phyloP scores from a whole-genome alignment of 78 protist species.

The Capsaspora owczarzaki region DNA sequence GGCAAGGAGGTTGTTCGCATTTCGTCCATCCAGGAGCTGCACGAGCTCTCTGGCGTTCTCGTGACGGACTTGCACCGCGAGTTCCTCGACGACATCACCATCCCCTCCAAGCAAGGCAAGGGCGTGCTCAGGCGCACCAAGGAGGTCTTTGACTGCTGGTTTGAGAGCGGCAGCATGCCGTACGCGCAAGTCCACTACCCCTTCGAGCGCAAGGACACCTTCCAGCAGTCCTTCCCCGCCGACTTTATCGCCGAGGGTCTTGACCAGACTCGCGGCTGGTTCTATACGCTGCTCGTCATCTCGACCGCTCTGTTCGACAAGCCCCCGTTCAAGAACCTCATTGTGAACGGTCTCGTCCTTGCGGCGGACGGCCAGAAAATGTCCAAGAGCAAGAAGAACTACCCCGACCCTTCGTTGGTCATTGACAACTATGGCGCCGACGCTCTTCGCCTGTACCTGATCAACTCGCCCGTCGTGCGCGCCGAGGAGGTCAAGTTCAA shows the following conservation, averaged over 20 bases:
- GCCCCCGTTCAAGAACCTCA: constrained; percentile 95
- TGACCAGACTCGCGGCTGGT: constrained; percentile 94
- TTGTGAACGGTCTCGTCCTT: constrained; percentile 88
- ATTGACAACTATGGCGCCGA: constrained; percentile 93
- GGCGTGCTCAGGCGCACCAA: constrained; percentile 68
- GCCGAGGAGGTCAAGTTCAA: constrained; percentile 80
- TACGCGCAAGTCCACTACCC: constrained; percentile 99
- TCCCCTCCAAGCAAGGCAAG: constrained; percentile 81
- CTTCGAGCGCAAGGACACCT: constrained; percentile 86
- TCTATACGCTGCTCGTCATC: constrained; percentile 98
- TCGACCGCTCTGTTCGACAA: constrained; percentile 92
- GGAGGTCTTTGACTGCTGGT: constrained; percentile 99
- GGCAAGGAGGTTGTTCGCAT: constrained; percentile 67
- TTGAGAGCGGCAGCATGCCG: constrained; percentile 99
- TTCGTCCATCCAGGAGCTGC: constrained; percentile 82
- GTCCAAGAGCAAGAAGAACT: constrained; percentile 96
- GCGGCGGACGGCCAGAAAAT: constrained; percentile 87
- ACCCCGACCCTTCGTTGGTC: constrained; percentile 87
- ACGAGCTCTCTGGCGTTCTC: constrained; percentile 63
- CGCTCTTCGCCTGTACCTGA: constrained; percentile 95
- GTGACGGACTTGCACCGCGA: constrained; percentile 76
- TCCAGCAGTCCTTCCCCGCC: constrained; percentile 95
- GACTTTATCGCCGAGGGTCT: constrained; percentile 99
- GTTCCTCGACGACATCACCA: constrained; percentile 84
- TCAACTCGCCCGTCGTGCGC: constrained; percentile 95